Evolutionary conservation across 2,329 filamentous ascomycete species (phyloP), one percentile per base, ranked within the genome.

Genomic region (Microdochium trichocladiopsis): DNA sequence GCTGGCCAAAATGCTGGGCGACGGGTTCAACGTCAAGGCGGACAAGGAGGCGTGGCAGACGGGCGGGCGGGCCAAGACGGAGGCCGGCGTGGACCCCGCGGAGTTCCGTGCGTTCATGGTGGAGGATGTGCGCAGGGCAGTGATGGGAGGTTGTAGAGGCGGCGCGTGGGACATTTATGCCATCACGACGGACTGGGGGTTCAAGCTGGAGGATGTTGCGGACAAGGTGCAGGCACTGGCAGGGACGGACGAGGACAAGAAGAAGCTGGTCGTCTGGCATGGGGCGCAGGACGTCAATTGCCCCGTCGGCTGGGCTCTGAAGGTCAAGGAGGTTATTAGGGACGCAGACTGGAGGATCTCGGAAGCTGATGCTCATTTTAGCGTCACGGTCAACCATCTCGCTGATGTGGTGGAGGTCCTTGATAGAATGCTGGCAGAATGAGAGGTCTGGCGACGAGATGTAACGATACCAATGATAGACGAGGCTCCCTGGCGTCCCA

Each of bases 261-360:
- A 53, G 11, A 49, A 48, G 33, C 16, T 62, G 47, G 47, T 58
- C 10, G 36, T 60, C 9, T 64, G 58, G 55, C 61, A 64, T 24
- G 60, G 62, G 10, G 52, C 25, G 1, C 18, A 53, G 37, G 60
- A 64, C 25, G 49, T 54, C 14, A 63, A 64, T 25, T 54, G 58
- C 3, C 61, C 62, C 2, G 41, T 59, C 3, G 47, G 51, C 2
- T 60, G 58, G 62, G 60, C 57, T 2, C 45, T 54, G 31, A 62
- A 60, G 53, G 58, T 56, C 12, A 51, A 52, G 4, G 51, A 47
- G 24, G 25, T 58, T 9, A 53, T 63, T 23, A 47, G 47, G 1
- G 56, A 52, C n/a, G 53, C 55, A 0, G 57, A 61, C 36, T 37
- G 59, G 28, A 50, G 53, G 16, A 18, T 62, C 23, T 50, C 50